Evolutionary conservation across 2,329 filamentous ascomycete genomes (phyloP).

Genomic region (Rasamsonia emersonii): DNA sequence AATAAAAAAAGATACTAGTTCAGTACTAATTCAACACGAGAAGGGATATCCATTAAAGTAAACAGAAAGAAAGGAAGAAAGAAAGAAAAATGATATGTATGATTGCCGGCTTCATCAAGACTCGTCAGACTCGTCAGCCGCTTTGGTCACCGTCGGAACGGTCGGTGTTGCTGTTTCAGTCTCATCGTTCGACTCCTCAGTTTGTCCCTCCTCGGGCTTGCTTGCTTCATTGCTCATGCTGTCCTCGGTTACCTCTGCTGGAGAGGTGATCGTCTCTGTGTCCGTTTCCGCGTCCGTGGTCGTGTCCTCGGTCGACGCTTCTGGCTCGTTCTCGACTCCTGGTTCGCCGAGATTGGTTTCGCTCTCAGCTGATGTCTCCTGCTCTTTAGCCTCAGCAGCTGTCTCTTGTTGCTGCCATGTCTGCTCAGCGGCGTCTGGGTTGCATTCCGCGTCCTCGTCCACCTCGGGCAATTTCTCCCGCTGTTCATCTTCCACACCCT

Average conservation of each 20-base stretch:
- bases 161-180: too few relatives aligned
- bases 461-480: conserved; percentile 4
- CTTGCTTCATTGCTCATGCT: background rate
- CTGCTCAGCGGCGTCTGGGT: background rate
- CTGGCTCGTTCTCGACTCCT: background rate
- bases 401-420: too few relatives aligned
- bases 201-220: background rate
- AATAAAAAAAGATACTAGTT: too few relatives aligned
- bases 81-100: too few relatives aligned
- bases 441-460: conserved; percentile 6
- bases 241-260: background rate
- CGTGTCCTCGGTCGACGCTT: background rate
- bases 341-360: background rate
- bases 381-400: too few relatives aligned
- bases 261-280: too few relatives aligned
- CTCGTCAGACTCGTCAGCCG: too few relatives aligned
- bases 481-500: conserved; percentile 70
- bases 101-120: too few relatives aligned
- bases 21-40: too few relatives aligned
- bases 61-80: too few relatives aligned
- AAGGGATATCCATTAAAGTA: too few relatives aligned
- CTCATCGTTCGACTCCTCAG: background rate
- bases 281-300: background rate
- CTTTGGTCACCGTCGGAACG: too few relatives aligned
- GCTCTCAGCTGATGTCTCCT: background rate